Conservation (phyloP, 106 monocot genomes). For the Amphibolis antarctica region DNA sequence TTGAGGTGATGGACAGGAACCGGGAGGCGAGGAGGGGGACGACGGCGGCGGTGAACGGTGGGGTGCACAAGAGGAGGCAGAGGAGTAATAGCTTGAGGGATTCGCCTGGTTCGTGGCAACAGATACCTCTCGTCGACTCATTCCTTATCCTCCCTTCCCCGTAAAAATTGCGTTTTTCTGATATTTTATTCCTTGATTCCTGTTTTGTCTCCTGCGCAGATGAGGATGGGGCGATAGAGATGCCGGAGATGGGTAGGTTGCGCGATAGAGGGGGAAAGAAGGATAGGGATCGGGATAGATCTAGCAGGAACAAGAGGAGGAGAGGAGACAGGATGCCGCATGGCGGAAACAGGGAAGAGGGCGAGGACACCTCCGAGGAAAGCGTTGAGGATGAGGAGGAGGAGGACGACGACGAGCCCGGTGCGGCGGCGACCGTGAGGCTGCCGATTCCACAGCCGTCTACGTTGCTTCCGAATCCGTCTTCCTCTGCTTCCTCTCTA, state of each 20-base stretch:
- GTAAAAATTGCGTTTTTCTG: background rate
- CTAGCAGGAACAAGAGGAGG: conserved; percentile 60
- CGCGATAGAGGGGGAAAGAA: conserved; percentile 59
- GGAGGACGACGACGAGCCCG: conserved; percentile 48
- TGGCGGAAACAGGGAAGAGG: conserved; percentile 37
- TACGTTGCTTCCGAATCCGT: conserved; percentile 9
- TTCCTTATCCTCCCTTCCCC: no score
- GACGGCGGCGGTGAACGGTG: background rate
- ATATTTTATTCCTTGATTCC: background rate
- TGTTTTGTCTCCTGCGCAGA: conserved; percentile 27
- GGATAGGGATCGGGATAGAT: conserved; percentile 83
- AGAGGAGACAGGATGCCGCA: conserved; percentile 59
- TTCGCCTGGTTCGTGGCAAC: conserved; percentile 3
- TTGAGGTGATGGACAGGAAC: conserved; percentile 4
- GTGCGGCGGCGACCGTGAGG: conserved; percentile 2
- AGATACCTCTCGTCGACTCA: background rate
- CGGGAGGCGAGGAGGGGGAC: conserved; percentile 7
- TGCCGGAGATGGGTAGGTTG: conserved; percentile 46
- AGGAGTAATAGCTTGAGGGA: conserved; percentile 5
- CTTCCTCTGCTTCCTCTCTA: conserved; percentile 9
- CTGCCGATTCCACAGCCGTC: conserved; percentile 10
- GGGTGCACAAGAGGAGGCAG: background rate
- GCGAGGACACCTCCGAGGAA: conserved; percentile 52
- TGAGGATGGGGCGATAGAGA: conserved; percentile 55
- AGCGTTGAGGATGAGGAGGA: conserved; percentile 77